Conservation (phyloP, 148 eudicot species). For the Spergularia marina region DNA sequence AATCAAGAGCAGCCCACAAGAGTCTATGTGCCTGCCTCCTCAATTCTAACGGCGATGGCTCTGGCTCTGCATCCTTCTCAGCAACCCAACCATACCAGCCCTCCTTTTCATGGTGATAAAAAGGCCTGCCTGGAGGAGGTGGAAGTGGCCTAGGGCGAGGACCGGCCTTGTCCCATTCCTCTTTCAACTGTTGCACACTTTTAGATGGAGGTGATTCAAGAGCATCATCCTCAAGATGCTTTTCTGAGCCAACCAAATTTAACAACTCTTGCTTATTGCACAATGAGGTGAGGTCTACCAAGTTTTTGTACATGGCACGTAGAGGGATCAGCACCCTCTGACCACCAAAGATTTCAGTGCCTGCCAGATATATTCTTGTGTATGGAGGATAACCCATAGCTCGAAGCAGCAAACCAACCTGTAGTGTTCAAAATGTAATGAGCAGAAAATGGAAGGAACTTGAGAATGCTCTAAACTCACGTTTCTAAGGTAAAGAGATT, state of each 20-base stretch:
- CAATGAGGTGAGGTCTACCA: constrained; percentile 85
- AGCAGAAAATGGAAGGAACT: background rate
- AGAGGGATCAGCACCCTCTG: constrained; percentile 85
- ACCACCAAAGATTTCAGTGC: constrained; percentile 92
- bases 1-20: constrained; percentile 93
- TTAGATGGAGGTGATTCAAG: constrained; percentile 49
- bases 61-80: constrained; percentile 82
- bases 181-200: constrained; percentile 50
- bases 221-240: constrained; percentile 41
- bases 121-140: constrained; percentile 90
- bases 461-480: background rate
- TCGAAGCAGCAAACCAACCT: constrained; percentile 94
- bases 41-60: constrained; percentile 48
- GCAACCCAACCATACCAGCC: constrained; percentile 98
- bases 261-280: constrained; percentile 73
- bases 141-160: constrained; percentile 98
- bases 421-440: constrained; percentile 17
- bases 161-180: constrained; percentile 92
- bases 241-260: constrained; percentile 67
- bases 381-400: constrained; percentile 90
- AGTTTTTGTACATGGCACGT: constrained; percentile 81
- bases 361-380: constrained; percentile 86
- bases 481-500: background rate
- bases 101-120: constrained; percentile 88
- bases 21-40: constrained; percentile 78